Evolutionary conservation across 768 basidiomycete species (phyloP).

Genomic region (Hydnum rufescens): DNA sequence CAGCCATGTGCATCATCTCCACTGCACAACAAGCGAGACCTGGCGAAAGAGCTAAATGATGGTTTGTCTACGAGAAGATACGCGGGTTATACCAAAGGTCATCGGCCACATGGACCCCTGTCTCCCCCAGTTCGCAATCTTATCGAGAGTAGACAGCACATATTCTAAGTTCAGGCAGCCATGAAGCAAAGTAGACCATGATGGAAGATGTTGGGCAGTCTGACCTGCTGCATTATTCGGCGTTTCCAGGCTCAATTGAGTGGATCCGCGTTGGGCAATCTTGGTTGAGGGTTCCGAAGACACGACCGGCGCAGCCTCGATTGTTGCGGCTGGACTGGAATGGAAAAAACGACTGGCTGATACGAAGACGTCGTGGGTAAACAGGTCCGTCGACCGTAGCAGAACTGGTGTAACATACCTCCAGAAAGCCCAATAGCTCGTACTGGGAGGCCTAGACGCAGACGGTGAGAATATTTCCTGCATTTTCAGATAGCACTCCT

Average conservation of each 20-base stretch:
- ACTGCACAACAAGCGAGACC: slow-evolving; percentile 98
- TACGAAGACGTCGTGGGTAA: too few species aligned
- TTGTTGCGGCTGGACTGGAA: too few species aligned
- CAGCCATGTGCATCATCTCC: slow-evolving; percentile 99
- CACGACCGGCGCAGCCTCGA: too few species aligned
- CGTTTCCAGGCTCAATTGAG: slow-evolving; percentile 69
- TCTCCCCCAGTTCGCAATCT: slow-evolving; percentile 90
- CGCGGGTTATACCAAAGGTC: slow-evolving; percentile 48
- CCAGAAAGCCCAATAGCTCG: too few species aligned
- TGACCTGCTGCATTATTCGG: slow-evolving; percentile 79
- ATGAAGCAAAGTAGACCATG: not conserved
- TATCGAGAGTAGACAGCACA: slow-evolving; percentile 89
- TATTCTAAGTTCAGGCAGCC: slow-evolving; percentile 34
- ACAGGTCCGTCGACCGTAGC: too few species aligned
- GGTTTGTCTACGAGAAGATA: not conserved
- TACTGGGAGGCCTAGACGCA: too few species aligned
- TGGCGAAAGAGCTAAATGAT: slow-evolving; percentile 14
- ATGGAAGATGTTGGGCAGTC: slow-evolving; percentile 14
- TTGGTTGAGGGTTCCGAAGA: not conserved
- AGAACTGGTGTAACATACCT: too few species aligned
- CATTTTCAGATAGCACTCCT: too few species aligned
- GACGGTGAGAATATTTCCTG: too few species aligned
- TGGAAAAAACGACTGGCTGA: too few species aligned
- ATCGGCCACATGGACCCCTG: slow-evolving; percentile 99
- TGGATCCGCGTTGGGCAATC: slow-evolving; percentile 51